Conservation (phyloP, 106 monocot species). For the Acanthochlamys bracteata region DNA sequence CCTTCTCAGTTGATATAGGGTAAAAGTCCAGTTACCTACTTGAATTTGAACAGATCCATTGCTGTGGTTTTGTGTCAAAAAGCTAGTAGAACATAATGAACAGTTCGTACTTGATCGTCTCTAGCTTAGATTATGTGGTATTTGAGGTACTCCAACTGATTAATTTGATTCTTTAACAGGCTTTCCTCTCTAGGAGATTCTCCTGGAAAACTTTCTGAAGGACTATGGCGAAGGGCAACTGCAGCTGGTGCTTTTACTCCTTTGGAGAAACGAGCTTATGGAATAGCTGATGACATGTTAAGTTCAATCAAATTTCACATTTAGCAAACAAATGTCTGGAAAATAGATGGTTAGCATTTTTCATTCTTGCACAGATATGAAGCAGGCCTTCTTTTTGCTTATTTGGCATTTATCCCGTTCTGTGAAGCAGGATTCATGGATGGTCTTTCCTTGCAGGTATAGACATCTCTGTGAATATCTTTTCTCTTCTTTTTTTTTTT, state of each 20-base stretch:
- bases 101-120: too few relatives aligned
- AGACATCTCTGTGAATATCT: slow-evolving; percentile 1
- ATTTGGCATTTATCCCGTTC: slow-evolving; percentile 94
- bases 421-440: slow-evolving; percentile 79
- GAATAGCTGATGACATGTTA: slow-evolving; percentile 97
- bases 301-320: slow-evolving; percentile 4
- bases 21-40: too few relatives aligned
- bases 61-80: too few relatives aligned
- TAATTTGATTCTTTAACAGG: slow-evolving; percentile 28
- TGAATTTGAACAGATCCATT: too few relatives aligned
- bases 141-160: too few relatives aligned
- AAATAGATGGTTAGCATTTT: too few relatives aligned
- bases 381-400: slow-evolving; percentile 88
- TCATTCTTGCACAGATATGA: slow-evolving; percentile 50
- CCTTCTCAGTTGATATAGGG: slow-evolving; percentile 93
- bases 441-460: slow-evolving; percentile 84
- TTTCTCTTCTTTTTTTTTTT: not conserved
- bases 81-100: too few relatives aligned
- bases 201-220: slow-evolving; percentile 48
- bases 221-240: slow-evolving; percentile 70
- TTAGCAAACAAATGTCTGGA: too few relatives aligned
- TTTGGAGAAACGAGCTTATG: slow-evolving; percentile 89
- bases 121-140: too few relatives aligned
- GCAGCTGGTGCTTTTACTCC: slow-evolving; percentile 70
- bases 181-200: slow-evolving; percentile 47